phyloP scores from a whole-genome alignment of 176 grass and related monocot species.

The Musa troglodytarum region DNA sequence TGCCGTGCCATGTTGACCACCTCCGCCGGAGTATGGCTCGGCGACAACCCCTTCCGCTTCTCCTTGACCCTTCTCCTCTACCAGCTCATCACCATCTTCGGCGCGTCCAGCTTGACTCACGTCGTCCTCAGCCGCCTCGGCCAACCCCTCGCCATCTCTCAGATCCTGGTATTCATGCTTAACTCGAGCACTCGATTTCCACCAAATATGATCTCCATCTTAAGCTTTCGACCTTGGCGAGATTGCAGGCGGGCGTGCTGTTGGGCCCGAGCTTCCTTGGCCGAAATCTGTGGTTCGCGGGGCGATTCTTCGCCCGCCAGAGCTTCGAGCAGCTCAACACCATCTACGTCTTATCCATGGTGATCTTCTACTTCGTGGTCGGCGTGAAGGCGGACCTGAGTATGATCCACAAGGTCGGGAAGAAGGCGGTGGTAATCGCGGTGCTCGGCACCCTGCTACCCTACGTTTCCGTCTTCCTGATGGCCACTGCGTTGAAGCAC shows the following conservation, averaged over 20 bases:
- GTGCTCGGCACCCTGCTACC: constrained; percentile 34
- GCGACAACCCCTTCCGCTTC: constrained; percentile 76
- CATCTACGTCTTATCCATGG: constrained; percentile 41
- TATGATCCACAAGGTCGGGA: constrained; percentile 60
- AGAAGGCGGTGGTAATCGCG: constrained; percentile 61
- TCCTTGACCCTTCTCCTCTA: constrained; percentile 59
- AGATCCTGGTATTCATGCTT: constrained; percentile 43
- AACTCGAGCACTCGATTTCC: not conserved
- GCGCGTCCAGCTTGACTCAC: constrained; percentile 34
- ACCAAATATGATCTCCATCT: not conserved
- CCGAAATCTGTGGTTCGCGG: constrained; percentile 11
- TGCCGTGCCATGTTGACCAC: constrained; percentile 33
- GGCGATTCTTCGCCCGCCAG: constrained; percentile 38
- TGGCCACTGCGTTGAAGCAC: not conserved
- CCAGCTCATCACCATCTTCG: constrained; percentile 48
- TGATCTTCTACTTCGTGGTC: constrained; percentile 56
- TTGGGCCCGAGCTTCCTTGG: constrained; percentile 52
- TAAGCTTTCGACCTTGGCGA: not conserved
- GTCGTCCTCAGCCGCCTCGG: constrained; percentile 20
- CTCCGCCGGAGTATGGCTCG: constrained; percentile 56
- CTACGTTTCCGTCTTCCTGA: constrained; percentile 21
- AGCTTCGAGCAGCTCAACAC: constrained; percentile 61
- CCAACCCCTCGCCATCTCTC: constrained; percentile 56
- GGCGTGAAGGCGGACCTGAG: constrained; percentile 75
- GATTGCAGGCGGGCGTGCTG: constrained; percentile 44